Base-by-base conservation (phyloP, 2,329 filamentous ascomycete genomes). In the Dendrostoma leiphaemia region DNA sequence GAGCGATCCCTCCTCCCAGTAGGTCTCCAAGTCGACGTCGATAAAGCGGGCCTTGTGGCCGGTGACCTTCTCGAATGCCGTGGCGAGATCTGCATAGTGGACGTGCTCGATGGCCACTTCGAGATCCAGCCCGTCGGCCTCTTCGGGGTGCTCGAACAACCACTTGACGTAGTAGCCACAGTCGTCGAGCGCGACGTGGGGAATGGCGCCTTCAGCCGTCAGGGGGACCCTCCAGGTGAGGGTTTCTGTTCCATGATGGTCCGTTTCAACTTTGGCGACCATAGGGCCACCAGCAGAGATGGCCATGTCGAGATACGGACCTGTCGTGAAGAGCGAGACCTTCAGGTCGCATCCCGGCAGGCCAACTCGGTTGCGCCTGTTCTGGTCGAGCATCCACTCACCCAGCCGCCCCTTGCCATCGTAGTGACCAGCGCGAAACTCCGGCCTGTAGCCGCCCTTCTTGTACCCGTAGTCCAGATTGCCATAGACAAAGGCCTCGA, bases 271-370 rank as follows among this genome's bases (percentile, higher is more conserved):
- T 0, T 46, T 61, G 0, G 74, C 72, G 2, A 67, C 64, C 68
- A 78, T 73, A 17, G 72, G 64, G 1, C 73, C 77, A 3, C 41
- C 13, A 0, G 41, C 43, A 0, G 67, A 64, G 3, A 76, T 65
- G 0, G 68, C 59, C 74, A 78, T 78, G 38, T 76, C 72, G 13
- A 78, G 74, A 58, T 78, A 79, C 0, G 75, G 75, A 0, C 72
- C 71, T 1, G 73, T 74, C 1, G 72, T 75, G 45, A 75, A 71
- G 1, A 76, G 43, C 1, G 67, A 64, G 1, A 64, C 66, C 12
- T 60, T 65, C 70, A 74, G 76, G 10, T 60, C 59, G 13, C 49
- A 23, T 1, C 37, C 19, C 24, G 6, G 9, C 37, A 56, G 31
- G 45, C 62, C 26, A 45, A 6, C 15, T 47, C 61, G 61, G 61